Conservation (phyloP, 805 yeast species). For the Kuraishia hungarica region DNA sequence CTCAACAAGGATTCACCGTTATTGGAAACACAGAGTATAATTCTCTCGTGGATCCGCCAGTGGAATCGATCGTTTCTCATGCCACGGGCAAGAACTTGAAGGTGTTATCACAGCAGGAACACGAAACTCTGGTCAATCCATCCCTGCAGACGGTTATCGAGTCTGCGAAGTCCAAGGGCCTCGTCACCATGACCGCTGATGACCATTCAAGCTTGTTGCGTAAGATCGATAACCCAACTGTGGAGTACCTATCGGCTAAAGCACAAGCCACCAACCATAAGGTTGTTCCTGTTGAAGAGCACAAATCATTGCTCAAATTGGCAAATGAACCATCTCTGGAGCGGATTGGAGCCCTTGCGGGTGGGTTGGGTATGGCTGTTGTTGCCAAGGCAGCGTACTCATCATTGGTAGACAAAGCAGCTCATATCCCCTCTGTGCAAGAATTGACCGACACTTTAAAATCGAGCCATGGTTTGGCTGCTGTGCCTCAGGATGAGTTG, state of each 20-base stretch:
- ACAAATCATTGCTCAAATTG: slow-evolving; percentile 5
- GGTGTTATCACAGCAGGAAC: slow-evolving; percentile 1
- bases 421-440: not conserved
- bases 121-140: not conserved
- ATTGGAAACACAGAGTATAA: not conserved
- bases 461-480: not conserved
- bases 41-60: slow-evolving; percentile 5
- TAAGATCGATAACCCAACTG: slow-evolving; percentile 7
- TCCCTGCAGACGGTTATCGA: not conserved
- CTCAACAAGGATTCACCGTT: not conserved
- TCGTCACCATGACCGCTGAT: not conserved
- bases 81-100: slow-evolving; percentile 8
- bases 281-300: slow-evolving; percentile 11
- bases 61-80: slow-evolving; percentile 9
- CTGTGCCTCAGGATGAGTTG: not conserved
- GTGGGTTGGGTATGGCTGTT: not conserved
- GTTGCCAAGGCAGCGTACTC: slow-evolving; percentile 1
- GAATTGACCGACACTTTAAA: not conserved
- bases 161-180: not conserved
- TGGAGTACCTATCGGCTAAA: slow-evolving; percentile 11
- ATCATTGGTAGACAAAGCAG: not conserved
- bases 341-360: not conserved
- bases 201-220: not conserved
- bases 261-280: slow-evolving; percentile 5
- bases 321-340: slow-evolving; percentile 10